Percentiles rank a stretch among this genome's conserved stretches.
Conservation (phyloP, 495 filamentous ascomycete species). For the Lasiosphaeria hispida region DNA sequence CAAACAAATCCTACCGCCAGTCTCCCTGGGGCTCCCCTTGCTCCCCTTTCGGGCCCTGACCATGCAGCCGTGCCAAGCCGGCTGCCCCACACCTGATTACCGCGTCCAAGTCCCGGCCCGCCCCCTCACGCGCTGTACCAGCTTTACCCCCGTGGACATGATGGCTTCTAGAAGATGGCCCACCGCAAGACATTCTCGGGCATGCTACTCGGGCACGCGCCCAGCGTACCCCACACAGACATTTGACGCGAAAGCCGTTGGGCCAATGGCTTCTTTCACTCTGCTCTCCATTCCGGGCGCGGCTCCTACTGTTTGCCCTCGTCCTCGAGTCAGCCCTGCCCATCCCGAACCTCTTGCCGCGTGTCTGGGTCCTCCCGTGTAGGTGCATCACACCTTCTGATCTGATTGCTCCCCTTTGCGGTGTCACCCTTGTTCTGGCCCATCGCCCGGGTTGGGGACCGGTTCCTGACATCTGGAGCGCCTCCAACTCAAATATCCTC, state of each 20-base stretch:
- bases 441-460: slow-evolving; percentile 23
- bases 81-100: slow-evolving; percentile 44
- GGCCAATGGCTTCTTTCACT: neutral
- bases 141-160: slow-evolving; percentile 16
- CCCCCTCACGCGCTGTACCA: slow-evolving; percentile 23
- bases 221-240: neutral
- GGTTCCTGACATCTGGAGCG: slow-evolving; percentile 22
- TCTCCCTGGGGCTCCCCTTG: no score
- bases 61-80: slow-evolving; percentile 25
- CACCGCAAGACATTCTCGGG: neutral
- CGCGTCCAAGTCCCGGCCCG: slow-evolving; percentile 37
- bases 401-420: neutral
- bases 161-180: slow-evolving; percentile 13
- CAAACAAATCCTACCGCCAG: no score
- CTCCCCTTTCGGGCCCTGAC: slow-evolving; percentile 21
- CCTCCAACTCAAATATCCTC: slow-evolving; percentile 11
- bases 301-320: slow-evolving; percentile 15
- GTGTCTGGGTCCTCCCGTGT: slow-evolving; percentile 15
- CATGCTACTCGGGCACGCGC: neutral
- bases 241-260: neutral
- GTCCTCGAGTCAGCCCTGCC: neutral
- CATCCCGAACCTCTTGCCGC: slow-evolving; percentile 33
- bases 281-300: neutral
- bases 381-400: slow-evolving; percentile 5
- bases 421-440: slow-evolving; percentile 9